Conservation (phyloP, 2,329 filamentous ascomycete species). For the Ophiostoma montium region DNA sequence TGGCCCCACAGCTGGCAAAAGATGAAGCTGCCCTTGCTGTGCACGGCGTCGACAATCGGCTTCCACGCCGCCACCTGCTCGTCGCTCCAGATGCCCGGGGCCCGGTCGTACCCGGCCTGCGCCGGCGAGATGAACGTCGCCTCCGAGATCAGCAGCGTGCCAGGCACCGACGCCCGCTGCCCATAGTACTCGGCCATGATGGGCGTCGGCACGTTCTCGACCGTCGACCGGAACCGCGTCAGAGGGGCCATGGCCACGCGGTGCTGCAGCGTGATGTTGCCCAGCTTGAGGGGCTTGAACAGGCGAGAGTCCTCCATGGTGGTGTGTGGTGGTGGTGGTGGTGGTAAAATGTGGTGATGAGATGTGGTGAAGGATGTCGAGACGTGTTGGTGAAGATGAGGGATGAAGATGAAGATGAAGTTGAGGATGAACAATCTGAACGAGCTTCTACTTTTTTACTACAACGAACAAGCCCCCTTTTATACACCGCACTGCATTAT, state of each 20-base stretch:
- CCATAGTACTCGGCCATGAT: slow-evolving; percentile 28
- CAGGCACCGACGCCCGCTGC: slow-evolving; percentile 27
- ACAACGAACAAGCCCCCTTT: too few relatives aligned
- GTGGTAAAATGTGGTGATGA: not conserved
- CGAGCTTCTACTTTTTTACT: too few relatives aligned
- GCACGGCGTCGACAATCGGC: slow-evolving; percentile 43
- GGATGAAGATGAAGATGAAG: not conserved
- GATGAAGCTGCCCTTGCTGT: slow-evolving; percentile 18
- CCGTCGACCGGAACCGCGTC: slow-evolving; percentile 35
- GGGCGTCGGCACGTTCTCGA: slow-evolving; percentile 15
- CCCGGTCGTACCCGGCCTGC: slow-evolving; percentile 26
- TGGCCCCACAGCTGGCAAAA: slow-evolving; percentile 7
- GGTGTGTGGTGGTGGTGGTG: not conserved
- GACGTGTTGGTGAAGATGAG: not conserved
- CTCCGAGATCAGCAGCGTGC: slow-evolving; percentile 28
- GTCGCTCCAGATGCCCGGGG: slow-evolving; percentile 42
- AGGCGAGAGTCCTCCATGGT: not conserved
- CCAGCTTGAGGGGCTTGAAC: slow-evolving; percentile 1
- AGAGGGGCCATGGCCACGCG: slow-evolving; percentile 28
- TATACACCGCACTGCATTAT: too few relatives aligned
- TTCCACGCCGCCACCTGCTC: slow-evolving; percentile 46
- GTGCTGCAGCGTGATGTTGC: not conserved
- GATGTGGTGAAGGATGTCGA: not conserved
- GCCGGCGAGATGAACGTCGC: slow-evolving; percentile 29
- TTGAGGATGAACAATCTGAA: too few relatives aligned